A percentile compares a stretch with the other conserved stretches of the same genome.
Evolutionary conservation across 2,329 filamentous ascomycete genomes (phyloP).

Genomic region (Alternaria alternata): DNA sequence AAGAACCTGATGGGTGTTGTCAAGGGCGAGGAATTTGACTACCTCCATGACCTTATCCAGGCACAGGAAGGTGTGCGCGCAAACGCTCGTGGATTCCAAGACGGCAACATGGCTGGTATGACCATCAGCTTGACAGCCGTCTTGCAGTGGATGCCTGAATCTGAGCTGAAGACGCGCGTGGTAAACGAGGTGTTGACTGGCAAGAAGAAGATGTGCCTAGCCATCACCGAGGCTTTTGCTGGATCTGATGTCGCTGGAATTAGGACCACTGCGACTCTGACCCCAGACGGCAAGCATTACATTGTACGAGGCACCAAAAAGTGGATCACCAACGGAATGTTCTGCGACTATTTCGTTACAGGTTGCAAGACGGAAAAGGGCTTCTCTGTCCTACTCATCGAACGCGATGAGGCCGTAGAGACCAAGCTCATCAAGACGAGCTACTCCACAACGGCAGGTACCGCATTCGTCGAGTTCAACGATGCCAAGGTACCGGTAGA

Average conservation of each 20-base stretch:
- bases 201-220: slow-evolving; percentile 87
- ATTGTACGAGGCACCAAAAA: slow-evolving; percentile 77
- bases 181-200: slow-evolving; percentile 77
- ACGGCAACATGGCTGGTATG: slow-evolving; percentile 89
- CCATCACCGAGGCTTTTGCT: slow-evolving; percentile 88
- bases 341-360: slow-evolving; percentile 82
- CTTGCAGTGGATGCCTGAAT: slow-evolving; percentile 77
- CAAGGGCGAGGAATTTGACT: slow-evolving; percentile 83
- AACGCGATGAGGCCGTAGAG: slow-evolving; percentile 76
- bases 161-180: slow-evolving; percentile 70
- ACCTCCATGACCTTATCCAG: slow-evolving; percentile 83
- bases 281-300: slow-evolving; percentile 60
- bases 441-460: slow-evolving; percentile 81
- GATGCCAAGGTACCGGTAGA: slow-evolving; percentile 84
- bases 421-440: slow-evolving; percentile 81
- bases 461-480: slow-evolving; percentile 81
- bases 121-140: slow-evolving; percentile 82
- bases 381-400: slow-evolving; percentile 78
- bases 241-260: slow-evolving; percentile 83
- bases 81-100: slow-evolving; percentile 81
- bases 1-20: slow-evolving; percentile 72
- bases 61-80: slow-evolving; percentile 75
- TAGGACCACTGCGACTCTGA: slow-evolving; percentile 71
- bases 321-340: slow-evolving; percentile 86
- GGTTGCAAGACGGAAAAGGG: slow-evolving; percentile 82